Evolutionary conservation across 805 yeast species (phyloP).

Genomic region (Martiniozyma abietophila): DNA sequence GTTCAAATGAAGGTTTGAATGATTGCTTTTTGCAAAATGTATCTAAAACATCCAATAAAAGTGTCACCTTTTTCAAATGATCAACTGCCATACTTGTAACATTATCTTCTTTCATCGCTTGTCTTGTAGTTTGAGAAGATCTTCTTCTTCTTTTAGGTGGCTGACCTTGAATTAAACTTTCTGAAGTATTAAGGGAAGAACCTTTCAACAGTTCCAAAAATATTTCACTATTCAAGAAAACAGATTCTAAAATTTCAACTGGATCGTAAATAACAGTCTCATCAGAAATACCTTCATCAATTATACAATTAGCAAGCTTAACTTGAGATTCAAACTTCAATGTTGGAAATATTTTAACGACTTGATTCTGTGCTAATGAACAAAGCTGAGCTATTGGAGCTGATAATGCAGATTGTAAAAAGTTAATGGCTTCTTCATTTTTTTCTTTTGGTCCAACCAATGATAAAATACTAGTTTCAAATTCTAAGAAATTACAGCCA

Average conservation of each 20-base stretch:
- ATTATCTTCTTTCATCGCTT: slow-evolving; percentile 64
- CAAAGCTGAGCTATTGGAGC: slow-evolving; percentile 35
- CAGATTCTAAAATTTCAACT: slow-evolving; percentile 41
- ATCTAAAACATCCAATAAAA: slow-evolving; percentile 74
- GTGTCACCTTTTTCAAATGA: slow-evolving; percentile 70
- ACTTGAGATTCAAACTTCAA: slow-evolving; percentile 52
- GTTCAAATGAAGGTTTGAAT: slow-evolving; percentile 25
- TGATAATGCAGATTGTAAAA: slow-evolving; percentile 46
- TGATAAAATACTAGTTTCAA: slow-evolving; percentile 52
- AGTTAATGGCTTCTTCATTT: slow-evolving; percentile 45
- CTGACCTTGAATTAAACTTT: slow-evolving; percentile 21
- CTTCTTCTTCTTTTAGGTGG: slow-evolving; percentile 77
- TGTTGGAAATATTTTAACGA: slow-evolving; percentile 45
- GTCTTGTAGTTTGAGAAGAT: slow-evolving; percentile 67
- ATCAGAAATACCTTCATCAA: slow-evolving; percentile 38
- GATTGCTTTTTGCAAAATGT: slow-evolving; percentile 20
- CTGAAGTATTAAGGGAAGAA: slow-evolving; percentile 25
- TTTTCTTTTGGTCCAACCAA: slow-evolving; percentile 57
- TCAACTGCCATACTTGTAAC: slow-evolving; percentile 65
- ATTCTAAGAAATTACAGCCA: slow-evolving; percentile 39
- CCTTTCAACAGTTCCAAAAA: slow-evolving; percentile 52
- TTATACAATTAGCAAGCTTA: slow-evolving; percentile 46
- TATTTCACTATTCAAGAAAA: slow-evolving; percentile 45
- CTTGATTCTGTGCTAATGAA: slow-evolving; percentile 39
- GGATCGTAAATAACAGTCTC: slow-evolving; percentile 41